Evolutionary conservation across 129 eudicot species (phyloP), one percentile per base, ranked within the genome.

Genomic region (Arctium minus): DNA sequence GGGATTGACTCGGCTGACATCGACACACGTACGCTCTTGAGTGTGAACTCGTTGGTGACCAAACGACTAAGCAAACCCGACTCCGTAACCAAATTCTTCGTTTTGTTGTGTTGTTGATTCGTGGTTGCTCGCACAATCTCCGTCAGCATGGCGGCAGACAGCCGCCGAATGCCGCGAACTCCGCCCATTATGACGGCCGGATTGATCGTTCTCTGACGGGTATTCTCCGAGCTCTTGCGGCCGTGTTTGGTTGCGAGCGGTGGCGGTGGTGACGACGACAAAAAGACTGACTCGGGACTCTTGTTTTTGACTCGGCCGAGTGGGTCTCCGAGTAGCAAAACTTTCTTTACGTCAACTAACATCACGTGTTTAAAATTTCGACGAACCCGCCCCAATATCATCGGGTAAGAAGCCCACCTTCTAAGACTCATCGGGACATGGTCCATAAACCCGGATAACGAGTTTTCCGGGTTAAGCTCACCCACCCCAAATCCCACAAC

Each of bases 391-490:
- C 99, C 99, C 38, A 95, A 73, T 12, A 95, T 33, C 93, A 91
- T 87, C 27, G 99, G 93, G 86, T 93, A 93, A 79, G 91, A 85
- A 48, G 95, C 97, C 99, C 99, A 95, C 5, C 97, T 81, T 22
- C 99, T 81, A 32, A 95, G 50, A 62, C 78, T 84, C 81, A 93
- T 86, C 4, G 95, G 97, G 31, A 90, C 90, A 31, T 83, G 91
- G 76, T 88, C 91, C 40, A 93, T 5, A 70, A 92, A 92, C 83
- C 97, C 99, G 79, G 92, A 80, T 75, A 95, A 72, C 78, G 94
- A 84, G 80, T 92, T 86, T 72, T 89, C 94, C 79, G 97, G 98
- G 97, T 95, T 97, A 27, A 95, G 90, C 84, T 95, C 99, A n/a
- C 86, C 88, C 11, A 83, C 85, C 3, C 90, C 94, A 42, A 95